Percentiles rank a stretch among this genome's conserved stretches.
phyloP scores from a whole-genome alignment of 2,329 filamentous ascomycete species.

The Rutstroemia sp. region DNA sequence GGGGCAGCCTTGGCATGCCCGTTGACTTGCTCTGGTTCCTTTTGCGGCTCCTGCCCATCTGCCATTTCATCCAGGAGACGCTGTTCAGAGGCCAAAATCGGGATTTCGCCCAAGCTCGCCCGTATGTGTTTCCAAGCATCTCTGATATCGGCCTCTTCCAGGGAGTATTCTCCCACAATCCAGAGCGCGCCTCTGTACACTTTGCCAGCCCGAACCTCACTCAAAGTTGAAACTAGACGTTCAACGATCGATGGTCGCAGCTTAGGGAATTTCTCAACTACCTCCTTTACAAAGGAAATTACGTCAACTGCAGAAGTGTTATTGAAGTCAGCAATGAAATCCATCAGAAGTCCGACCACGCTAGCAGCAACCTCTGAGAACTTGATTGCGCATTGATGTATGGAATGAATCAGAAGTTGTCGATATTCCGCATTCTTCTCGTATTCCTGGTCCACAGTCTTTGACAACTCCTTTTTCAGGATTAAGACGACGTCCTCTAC shows the following conservation, averaged over 20 bases:
- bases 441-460: conserved; percentile 97
- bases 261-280: conserved; percentile 94
- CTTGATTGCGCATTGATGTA: conserved; percentile 97
- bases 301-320: conserved; percentile 95
- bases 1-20: conserved; percentile 73
- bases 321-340: conserved; percentile 98
- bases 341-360: conserved; percentile 95
- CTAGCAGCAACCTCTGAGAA: conserved; percentile 97
- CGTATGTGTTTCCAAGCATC: conserved; percentile 97
- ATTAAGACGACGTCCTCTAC: conserved; percentile 95
- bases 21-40: conserved; percentile 62
- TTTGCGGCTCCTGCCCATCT: conserved; percentile 58
- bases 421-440: conserved; percentile 97
- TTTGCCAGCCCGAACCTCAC: conserved; percentile 92
- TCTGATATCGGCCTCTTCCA: conserved; percentile 88
- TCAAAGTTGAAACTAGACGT: conserved; percentile 80
- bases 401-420: conserved; percentile 90
- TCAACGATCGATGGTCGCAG: conserved; percentile 81
- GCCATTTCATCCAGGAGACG: conserved; percentile 76
- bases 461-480: conserved; percentile 93
- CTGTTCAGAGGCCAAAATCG: conserved; percentile 92
- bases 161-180: conserved; percentile 96
- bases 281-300: conserved; percentile 97
- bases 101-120: conserved; percentile 90
- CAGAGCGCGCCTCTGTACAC: conserved; percentile 94